Percentiles rank a stretch among this genome's conserved stretches.
These are phyloP conservation scores for Mycena chlorophos DNA, from an alignment of 768 basidiomycete genomes.

Conservation along the genomic window DNA sequence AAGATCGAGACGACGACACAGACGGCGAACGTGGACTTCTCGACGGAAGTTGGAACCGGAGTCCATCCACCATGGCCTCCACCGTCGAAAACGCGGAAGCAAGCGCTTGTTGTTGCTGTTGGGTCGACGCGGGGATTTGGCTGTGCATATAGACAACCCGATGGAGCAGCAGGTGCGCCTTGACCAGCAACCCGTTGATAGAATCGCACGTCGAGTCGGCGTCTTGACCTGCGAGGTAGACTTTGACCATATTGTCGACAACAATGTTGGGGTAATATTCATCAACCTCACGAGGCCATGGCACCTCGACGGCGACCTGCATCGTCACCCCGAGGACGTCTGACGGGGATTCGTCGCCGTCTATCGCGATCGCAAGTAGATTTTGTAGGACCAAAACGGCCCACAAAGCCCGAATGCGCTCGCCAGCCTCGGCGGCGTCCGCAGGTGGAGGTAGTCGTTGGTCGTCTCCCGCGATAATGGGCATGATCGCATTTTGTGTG, in stretches of 20 bases:
- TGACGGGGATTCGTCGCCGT: constrained; percentile 44
- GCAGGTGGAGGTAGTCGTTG: constrained; percentile 42
- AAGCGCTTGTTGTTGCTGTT: constrained; percentile 44
- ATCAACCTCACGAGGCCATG: constrained; percentile 50
- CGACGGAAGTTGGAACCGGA: constrained; percentile 37
- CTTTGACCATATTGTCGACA: constrained; percentile 49
- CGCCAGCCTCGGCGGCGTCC: constrained; percentile 59
- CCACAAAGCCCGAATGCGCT: constrained; percentile 70
- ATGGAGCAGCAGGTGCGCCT: constrained; percentile 61
- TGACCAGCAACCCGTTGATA: constrained; percentile 44
- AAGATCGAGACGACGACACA: neutral
- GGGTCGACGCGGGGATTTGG: constrained; percentile 41
- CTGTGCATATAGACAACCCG: constrained; percentile 54
- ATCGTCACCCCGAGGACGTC: constrained; percentile 58
- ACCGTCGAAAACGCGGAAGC: constrained; percentile 45
- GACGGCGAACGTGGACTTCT: neutral
- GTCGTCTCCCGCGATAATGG: constrained; percentile 33
- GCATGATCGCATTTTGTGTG: constrained; percentile 36
- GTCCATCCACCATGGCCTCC: constrained; percentile 45
- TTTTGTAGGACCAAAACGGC: constrained; percentile 59
- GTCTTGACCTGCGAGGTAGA: constrained; percentile 44
- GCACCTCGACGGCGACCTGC: constrained; percentile 51
- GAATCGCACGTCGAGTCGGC: constrained; percentile 35
- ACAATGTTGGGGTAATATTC: constrained; percentile 44
- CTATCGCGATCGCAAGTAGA: constrained; percentile 53